These are phyloP conservation scores for Penicillium digitatum DNA, from an alignment of 2,329 filamentous ascomycete species.

Conservation along the genomic window DNA sequence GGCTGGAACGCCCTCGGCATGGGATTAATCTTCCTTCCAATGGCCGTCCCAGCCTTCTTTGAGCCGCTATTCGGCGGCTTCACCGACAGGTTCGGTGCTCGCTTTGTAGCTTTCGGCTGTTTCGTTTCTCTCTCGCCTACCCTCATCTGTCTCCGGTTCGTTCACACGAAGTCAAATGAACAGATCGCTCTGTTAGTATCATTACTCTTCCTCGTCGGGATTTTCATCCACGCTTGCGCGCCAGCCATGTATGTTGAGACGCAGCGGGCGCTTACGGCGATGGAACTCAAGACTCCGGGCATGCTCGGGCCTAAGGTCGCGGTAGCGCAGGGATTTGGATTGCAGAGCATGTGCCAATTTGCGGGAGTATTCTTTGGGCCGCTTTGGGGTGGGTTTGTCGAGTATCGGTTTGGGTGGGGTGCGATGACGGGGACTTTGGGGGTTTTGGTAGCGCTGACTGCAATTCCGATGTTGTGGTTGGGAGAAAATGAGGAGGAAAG, in stretches of 20 bases:
- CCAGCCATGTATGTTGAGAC: slow-evolving; percentile 71
- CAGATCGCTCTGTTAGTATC: slow-evolving; percentile 64
- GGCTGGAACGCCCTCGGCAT: slow-evolving; percentile 55
- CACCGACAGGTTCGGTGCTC: slow-evolving; percentile 57
- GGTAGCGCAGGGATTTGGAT: slow-evolving; percentile 62
- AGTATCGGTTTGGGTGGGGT: slow-evolving; percentile 33
- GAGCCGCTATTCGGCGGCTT: slow-evolving; percentile 55
- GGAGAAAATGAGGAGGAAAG: slow-evolving; percentile 5
- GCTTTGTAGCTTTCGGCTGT: slow-evolving; percentile 53
- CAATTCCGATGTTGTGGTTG: slow-evolving; percentile 26
- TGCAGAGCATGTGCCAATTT: slow-evolving; percentile 62
- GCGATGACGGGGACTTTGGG: slow-evolving; percentile 30
- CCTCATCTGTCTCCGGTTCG: slow-evolving; percentile 62
- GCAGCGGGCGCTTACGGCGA: slow-evolving; percentile 48
- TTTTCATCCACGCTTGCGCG: slow-evolving; percentile 55
- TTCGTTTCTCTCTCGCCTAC: slow-evolving; percentile 58
- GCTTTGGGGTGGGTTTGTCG: slow-evolving; percentile 49
- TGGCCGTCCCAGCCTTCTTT: slow-evolving; percentile 60
- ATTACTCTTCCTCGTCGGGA: slow-evolving; percentile 59
- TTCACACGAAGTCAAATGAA: slow-evolving; percentile 52
- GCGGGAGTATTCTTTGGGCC: slow-evolving; percentile 59
- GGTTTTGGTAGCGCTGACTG: slow-evolving; percentile 26
- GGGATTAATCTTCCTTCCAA: slow-evolving; percentile 55
- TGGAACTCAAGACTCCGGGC: slow-evolving; percentile 62
- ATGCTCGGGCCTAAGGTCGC: slow-evolving; percentile 56